Evolutionary conservation across 768 basidiomycete genomes (phyloP), one percentile per base, ranked within the genome.

Genomic region (Galerina sulciceps): DNA sequence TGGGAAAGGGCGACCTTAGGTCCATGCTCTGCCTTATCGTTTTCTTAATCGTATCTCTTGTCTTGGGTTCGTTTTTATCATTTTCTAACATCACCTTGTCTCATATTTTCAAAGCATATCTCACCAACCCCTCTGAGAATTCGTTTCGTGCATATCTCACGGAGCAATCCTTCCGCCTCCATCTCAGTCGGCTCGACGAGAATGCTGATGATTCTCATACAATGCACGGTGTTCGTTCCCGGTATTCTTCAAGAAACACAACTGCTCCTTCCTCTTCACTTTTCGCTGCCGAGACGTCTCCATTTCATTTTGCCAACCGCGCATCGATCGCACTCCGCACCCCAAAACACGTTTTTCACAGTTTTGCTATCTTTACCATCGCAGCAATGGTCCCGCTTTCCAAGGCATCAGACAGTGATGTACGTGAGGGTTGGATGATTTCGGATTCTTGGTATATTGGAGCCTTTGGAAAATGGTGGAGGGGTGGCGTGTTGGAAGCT

Each of bases 101-200:
- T 55, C 55, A 57, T 60, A 42, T 59, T 51, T 52, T 46, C 49
- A 45, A 78, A 98, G 96, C 96, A 47, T 94, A 94, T 79, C 85
- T 96, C 71, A 93, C 94, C 35, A 99, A 98, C 74, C 96, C 96
- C 20, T 87, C 90, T 55, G 95, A 98, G 75, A 88, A 88, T 46
- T 94, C 94, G 6, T 98, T 99, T 75, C 88, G 96, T 52, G 82
- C 94, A 17, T 96, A 93, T 76, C 88, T 99, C 65, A 99, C 96
- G n/a, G 95, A 97, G 69, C 92, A 93, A 69, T 96, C 94, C 22
- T 98, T 99, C 73, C 92, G 96, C 52, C 91, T 93, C 55, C 95
- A 98, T 73, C 84, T 98, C 59, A 92, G 87, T 59, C 89, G 88
- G 55, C 85, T 97, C 67, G 89, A 95, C 65, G 88, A 89, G 66